Conservation (phyloP, 225 moss, liverwort and hornwort species). For the Antitrichia curtipendula region DNA sequence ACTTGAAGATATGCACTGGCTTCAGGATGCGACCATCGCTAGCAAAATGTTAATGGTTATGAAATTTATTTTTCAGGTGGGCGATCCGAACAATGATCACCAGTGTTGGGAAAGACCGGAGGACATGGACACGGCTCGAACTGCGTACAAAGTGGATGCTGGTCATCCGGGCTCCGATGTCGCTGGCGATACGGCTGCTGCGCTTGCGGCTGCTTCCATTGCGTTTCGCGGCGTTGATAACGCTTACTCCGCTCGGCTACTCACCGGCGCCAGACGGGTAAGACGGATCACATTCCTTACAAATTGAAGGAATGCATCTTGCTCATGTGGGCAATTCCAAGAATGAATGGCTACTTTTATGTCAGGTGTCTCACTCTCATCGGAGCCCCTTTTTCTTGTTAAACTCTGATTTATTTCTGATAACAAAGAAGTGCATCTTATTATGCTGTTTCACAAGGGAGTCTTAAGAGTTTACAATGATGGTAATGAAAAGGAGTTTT, state of each 20-base stretch:
- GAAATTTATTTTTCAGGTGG: not conserved
- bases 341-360: not conserved
- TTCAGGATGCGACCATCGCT: not conserved
- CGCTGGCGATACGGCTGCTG: slow-evolving; percentile 28
- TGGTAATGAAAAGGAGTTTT: not conserved
- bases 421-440: not conserved
- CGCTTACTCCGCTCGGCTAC: slow-evolving; percentile 35
- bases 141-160: slow-evolving; percentile 50
- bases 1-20: not conserved
- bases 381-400: too few relatives aligned
- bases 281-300: not conserved
- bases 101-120: slow-evolving; percentile 78
- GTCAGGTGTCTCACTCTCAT: not conserved
- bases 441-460: not conserved
- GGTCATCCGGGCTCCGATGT: slow-evolving; percentile 17
- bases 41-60: not conserved
- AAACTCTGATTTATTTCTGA: not conserved
- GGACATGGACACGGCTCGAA: slow-evolving; percentile 60
- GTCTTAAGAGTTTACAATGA: not conserved
- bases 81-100: slow-evolving; percentile 35
- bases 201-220: slow-evolving; percentile 14
- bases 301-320: not conserved
- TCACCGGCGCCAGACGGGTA: slow-evolving; percentile 41
- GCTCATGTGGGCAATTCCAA: not conserved
- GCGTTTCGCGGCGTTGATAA: slow-evolving; percentile 24